Base-by-base conservation (phyloP, 495 filamentous ascomycete species). In the Tetracladium setigerum region DNA sequence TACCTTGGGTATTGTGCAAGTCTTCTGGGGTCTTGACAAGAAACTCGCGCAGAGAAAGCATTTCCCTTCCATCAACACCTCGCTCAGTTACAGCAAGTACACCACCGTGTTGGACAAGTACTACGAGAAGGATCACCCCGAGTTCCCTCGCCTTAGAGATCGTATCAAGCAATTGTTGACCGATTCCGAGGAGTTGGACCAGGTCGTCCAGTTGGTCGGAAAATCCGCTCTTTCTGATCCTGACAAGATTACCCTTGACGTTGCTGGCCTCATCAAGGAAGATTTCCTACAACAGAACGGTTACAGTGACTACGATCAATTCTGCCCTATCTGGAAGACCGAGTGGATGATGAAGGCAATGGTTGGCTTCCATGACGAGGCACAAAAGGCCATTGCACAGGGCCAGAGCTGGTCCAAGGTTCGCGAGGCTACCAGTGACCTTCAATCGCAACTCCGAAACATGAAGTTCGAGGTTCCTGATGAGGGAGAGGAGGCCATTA, bases 321-420 rank as follows among this genome's bases (percentile, higher is more conserved):
- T 92, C 78, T 99, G 92, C 63, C 92, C 92, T 30, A 74, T 99
- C 61, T 99, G 91, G 91, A 99, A 99, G 80, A 99, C 92, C 4
- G 82, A 91, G 61, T 99, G 94, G 79, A 96, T 99, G 92, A 99
- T 99, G 92, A 95, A 92, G 76, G 81, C 83, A 38, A 95, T 99
- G 79, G 89, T 97, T 80, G 86, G 82, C 42, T 99, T 89, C 76
- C 87, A 95, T 57, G 94, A 99, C 63, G 92, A 99, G 70, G 82
- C 87, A 10, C 92, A 97, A 66, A 97, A 95, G 74, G 91, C 89
- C 1, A 70, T 99, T 58, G 77, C 86, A 14, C 85, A 94, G 58
- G 92, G 92, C 44, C 83, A 87, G 60, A 84, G 68, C 65, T 99
- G 92, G 92, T 67, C 68, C 59, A 97, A 92, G 79, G 82, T 97